These are phyloP conservation scores for Allium cepa DNA, from an alignment of 106 monocot species.

Conservation along the genomic window DNA sequence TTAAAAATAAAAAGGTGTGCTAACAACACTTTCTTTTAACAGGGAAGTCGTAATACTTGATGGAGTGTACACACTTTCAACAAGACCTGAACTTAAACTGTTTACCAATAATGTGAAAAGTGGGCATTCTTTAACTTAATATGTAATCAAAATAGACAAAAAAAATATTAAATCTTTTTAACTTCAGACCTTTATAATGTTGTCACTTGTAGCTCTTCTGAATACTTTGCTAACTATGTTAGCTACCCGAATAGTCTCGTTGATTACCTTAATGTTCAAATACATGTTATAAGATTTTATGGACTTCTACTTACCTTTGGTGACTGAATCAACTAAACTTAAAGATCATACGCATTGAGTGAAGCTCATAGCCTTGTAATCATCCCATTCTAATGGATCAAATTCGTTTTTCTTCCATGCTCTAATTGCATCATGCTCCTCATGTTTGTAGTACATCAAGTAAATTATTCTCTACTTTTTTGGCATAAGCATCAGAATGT, in stretches of 20 bases:
- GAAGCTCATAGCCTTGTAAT: conserved; percentile 93
- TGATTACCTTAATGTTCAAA: conserved; percentile 54
- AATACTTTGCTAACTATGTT: conserved; percentile 88
- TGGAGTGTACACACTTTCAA: too few species aligned
- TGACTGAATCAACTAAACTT: neutral
- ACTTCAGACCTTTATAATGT: conserved; percentile 50
- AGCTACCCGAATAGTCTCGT: conserved; percentile 44
- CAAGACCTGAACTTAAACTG: too few species aligned
- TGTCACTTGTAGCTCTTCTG: conserved; percentile 58
- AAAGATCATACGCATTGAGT: conserved; percentile 66
- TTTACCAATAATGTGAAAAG: too few species aligned
- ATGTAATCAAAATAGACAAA: too few species aligned
- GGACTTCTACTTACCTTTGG: neutral
- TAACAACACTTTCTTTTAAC: neutral
- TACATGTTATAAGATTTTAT: neutral
- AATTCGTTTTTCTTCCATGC: conserved; percentile 31
- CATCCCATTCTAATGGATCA: conserved; percentile 59
- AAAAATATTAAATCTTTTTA: neutral
- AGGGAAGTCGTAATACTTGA: neutral
- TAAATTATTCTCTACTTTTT: too few species aligned
- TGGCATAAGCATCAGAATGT: too few species aligned
- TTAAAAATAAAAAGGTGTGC: neutral
- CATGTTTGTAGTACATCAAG: conserved; percentile 6
- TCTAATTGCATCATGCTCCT: conserved; percentile 64
- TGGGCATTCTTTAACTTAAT: too few species aligned